Conservation (phyloP, 2,329 filamentous ascomycete species). For the Magnaporthiopsis rhizophila region DNA sequence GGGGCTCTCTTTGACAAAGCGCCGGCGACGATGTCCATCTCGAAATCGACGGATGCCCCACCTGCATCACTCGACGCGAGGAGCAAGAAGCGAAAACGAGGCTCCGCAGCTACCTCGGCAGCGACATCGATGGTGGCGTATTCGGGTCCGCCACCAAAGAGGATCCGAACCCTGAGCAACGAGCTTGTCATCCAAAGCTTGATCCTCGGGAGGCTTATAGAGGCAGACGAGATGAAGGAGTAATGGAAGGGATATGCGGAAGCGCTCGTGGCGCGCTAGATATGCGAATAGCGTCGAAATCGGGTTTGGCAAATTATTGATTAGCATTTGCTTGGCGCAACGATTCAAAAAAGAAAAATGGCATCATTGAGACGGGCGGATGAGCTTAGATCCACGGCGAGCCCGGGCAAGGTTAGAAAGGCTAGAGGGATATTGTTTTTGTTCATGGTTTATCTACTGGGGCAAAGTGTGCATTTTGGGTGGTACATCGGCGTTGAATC, state of each 20-base stretch:
- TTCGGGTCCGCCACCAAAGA: slow-evolving; percentile 32
- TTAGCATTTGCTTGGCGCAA: background rate
- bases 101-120: slow-evolving; percentile 21
- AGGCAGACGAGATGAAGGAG: slow-evolving; percentile 41
- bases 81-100: slow-evolving; percentile 33
- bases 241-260: background rate
- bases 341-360: background rate
- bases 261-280: background rate
- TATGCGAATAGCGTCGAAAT: background rate
- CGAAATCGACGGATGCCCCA: background rate
- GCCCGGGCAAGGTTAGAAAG: background rate
- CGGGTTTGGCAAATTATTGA: background rate
- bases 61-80: slow-evolving; percentile 9
- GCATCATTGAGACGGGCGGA: background rate
- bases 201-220: slow-evolving; percentile 73
- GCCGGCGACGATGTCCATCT: background rate
- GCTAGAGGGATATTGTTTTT: background rate
- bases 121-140: slow-evolving; percentile 10
- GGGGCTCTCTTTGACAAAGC: slow-evolving; percentile 18
- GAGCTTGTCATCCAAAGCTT: slow-evolving; percentile 90
- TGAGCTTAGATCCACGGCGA: background rate
- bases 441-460: background rate
- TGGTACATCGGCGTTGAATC: background rate
- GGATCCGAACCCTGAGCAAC: slow-evolving; percentile 64
- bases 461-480: background rate